Evolutionary conservation across 2,329 filamentous ascomycete species (phyloP), one percentile per base, ranked within the genome.

Genomic region (Xylaria multiplex): DNA sequence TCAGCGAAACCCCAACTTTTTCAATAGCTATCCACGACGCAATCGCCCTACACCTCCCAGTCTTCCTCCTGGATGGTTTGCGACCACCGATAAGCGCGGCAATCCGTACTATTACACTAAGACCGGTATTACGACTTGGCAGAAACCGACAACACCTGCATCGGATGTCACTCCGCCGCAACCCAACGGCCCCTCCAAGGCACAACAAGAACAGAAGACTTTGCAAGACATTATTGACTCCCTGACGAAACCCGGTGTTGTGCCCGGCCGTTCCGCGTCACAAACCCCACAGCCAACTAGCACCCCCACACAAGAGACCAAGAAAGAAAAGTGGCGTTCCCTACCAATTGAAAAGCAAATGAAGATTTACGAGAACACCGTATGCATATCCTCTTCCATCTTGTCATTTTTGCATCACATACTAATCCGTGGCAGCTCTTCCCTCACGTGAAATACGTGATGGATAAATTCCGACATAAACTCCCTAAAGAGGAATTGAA

Each of bases 351-450:
- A 97, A 70, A 97, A 97, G 80, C 93, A 96, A 79, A 96, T 93
- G 87, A 97, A 93, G 81, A 85, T 97, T 2, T 98, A 97, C 74
- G 94, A 97, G 78, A 94, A 94, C 76, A 97, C 93, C 58, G 93
- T 96, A 84, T 78, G 92, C 24, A 55, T 82, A 32, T 6, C 59
- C n/a, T 43, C 42, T 48, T 37, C 13, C 8, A 9, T 6, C 6
- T 24, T 45, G 19, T 52, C 27, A 2, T 59, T 67, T 67, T 73
- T 68, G 74, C 65, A 32, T 45, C 37, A 24, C 24, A 42, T 61
- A 60, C 71, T 76, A 66, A 75, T 30, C 30, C 13, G 49, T 54
- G 27, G 6, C 70, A 96, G 93, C 84, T 97, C 6, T 92, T 91
- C 75, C 93, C 93, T 6, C 89, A 93, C 63, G 90, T 98, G 72